Conservation (phyloP, 257 asterid genomes). For the Rhazya stricta region DNA sequence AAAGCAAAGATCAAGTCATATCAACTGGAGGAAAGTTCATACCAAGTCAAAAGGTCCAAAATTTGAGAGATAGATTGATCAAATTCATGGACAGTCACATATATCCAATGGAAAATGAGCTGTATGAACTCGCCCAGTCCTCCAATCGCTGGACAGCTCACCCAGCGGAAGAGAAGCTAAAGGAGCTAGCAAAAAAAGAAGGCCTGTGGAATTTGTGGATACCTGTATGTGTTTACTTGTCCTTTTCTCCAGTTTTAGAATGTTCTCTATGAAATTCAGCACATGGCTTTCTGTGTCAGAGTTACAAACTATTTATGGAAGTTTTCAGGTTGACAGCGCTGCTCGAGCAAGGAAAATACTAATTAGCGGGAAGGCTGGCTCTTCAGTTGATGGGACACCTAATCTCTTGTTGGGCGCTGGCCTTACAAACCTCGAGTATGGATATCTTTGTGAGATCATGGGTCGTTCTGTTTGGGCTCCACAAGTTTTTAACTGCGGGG, state of each 20-base stretch:
- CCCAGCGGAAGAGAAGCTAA: conserved; percentile 84
- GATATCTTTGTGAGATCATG: conserved; percentile 89
- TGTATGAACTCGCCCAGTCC: conserved; percentile 71
- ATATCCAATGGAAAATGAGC: conserved; percentile 76
- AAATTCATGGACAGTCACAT: conserved; percentile 78
- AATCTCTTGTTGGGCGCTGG: conserved; percentile 75
- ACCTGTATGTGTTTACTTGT: conserved; percentile 55
- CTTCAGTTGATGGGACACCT: conserved; percentile 29
- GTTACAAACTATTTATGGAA: neutral
- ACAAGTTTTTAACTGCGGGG: conserved; percentile 91
- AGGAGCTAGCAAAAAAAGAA: conserved; percentile 70
- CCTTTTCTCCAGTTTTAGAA: conserved; percentile 2
- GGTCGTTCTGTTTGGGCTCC: conserved; percentile 97
- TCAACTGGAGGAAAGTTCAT: conserved; percentile 55
- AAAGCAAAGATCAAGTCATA: conserved; percentile 23
- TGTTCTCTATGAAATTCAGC: neutral
- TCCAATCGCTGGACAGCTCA: conserved; percentile 76
- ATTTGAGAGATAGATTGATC: conserved; percentile 54
- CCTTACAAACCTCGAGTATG: conserved; percentile 88
- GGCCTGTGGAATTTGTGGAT: conserved; percentile 93
- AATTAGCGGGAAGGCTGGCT: conserved; percentile 34
- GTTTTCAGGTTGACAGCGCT: conserved; percentile 82
- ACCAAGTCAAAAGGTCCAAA: conserved; percentile 66
- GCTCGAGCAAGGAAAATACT: conserved; percentile 70
- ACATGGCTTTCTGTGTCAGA: neutral